These are phyloP conservation scores for Thielaviopsis euricoi DNA, from an alignment of 2,329 filamentous ascomycete species.

Conservation along the genomic window DNA sequence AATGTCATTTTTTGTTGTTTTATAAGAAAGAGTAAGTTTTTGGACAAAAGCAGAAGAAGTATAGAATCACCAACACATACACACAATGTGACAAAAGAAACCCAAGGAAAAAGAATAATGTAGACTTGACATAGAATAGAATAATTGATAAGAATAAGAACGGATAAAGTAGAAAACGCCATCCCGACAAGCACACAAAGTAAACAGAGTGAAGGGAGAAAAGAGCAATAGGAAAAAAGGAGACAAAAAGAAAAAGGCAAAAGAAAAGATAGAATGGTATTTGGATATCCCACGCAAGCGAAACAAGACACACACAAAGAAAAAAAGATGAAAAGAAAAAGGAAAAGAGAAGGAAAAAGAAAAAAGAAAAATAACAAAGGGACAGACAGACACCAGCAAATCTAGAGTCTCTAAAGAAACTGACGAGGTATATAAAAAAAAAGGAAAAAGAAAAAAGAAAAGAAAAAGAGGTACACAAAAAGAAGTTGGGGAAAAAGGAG, in stretches of 20 bases:
- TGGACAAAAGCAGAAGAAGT: too few species aligned
- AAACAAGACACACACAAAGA: neutral
- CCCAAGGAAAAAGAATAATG: too few species aligned
- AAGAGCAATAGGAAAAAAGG: conserved; percentile 1
- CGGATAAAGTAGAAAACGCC: too few species aligned
- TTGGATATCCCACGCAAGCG: neutral
- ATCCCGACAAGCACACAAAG: too few species aligned
- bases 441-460: neutral
- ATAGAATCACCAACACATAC: too few species aligned
- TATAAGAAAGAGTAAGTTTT: too few species aligned
- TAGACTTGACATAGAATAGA: too few species aligned
- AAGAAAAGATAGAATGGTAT: neutral
- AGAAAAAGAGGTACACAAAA: neutral
- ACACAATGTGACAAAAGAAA: too few species aligned
- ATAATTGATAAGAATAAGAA: too few species aligned
- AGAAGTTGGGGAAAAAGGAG: neutral
- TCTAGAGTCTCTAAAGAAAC: neutral
- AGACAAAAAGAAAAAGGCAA: neutral
- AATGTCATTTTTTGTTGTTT: neutral
- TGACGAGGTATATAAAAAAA: neutral
- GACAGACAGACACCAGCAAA: neutral
- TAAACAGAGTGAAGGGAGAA: neutral
- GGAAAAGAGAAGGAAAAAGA: neutral
- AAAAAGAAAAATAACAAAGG: conserved; percentile 3
- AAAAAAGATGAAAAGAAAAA: neutral